A percentile compares a stretch with the other conserved stretches of the same genome.
phyloP scores from a whole-genome alignment of 345 rosid species.

The Dipteronia dyeriana region DNA sequence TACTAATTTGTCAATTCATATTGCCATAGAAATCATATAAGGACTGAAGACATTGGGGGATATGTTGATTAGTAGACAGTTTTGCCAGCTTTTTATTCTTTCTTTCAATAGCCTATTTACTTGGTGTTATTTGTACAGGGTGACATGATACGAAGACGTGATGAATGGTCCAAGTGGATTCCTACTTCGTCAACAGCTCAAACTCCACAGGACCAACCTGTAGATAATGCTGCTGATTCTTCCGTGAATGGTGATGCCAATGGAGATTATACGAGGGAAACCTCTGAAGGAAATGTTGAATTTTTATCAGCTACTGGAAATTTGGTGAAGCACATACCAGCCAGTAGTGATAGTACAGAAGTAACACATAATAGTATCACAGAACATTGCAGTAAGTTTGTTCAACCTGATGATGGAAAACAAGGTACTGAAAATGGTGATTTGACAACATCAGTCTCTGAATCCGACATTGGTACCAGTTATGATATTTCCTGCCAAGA shows the following conservation, averaged over 20 bases:
- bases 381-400: conserved; percentile 20
- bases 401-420: conserved; percentile 23
- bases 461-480: conserved; percentile 24
- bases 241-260: conserved; percentile 18
- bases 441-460: conserved; percentile 26
- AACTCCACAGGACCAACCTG: conserved; percentile 38
- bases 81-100: too few species aligned
- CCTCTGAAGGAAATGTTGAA: conserved; percentile 29
- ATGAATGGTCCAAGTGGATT: conserved; percentile 83
- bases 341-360: conserved; percentile 25
- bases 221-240: conserved; percentile 34
- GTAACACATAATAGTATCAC: background rate
- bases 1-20: background rate
- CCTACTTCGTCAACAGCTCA: conserved; percentile 39
- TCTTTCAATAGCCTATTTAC: background rate
- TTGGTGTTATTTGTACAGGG: conserved; percentile 48
- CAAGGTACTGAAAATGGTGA: conserved; percentile 21
- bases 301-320: background rate
- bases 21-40: background rate
- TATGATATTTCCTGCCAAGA: conserved; percentile 13
- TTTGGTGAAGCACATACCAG: conserved; percentile 20
- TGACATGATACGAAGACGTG: conserved; percentile 70
- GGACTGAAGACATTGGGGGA: too few species aligned
- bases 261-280: conserved; percentile 30
- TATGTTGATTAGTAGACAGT: too few species aligned